A percentile compares a stretch with the other conserved stretches of the same genome.
Conservation (phyloP, 2,329 filamentous ascomycete genomes). For the Alternaria novae-zelandiae region DNA sequence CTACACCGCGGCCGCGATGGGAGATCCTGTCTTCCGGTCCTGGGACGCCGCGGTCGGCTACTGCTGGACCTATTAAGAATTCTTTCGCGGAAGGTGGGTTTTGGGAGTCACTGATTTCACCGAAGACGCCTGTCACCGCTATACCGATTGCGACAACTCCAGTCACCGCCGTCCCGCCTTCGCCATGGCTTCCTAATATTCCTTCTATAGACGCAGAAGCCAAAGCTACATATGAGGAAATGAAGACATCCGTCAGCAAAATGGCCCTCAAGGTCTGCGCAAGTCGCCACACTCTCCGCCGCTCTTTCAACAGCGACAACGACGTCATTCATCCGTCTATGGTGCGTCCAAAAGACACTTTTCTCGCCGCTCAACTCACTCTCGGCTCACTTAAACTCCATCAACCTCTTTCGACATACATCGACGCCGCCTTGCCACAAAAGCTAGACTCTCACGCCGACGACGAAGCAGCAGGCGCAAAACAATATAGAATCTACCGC, state of each 20-base stretch:
- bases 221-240: conserved; percentile 5
- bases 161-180: background rate
- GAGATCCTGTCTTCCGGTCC: conserved; percentile 15
- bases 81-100: conserved; percentile 25
- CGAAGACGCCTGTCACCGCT: conserved; percentile 1
- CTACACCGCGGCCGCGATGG: conserved; percentile 23
- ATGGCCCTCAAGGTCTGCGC: conserved; percentile 16
- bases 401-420: background rate
- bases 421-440: background rate
- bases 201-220: background rate
- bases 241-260: background rate
- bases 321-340: conserved; percentile 14
- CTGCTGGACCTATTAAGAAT: conserved; percentile 14
- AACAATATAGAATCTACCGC: conserved; percentile 8
- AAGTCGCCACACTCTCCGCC: conserved; percentile 1
- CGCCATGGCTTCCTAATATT: background rate
- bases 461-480: background rate
- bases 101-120: conserved; percentile 17
- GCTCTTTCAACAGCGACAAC: background rate
- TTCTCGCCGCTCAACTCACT: conserved; percentile 2
- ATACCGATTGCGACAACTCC: background rate
- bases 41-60: conserved; percentile 20
- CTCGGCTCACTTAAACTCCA: background rate
- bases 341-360: conserved; percentile 3
- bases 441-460: conserved; percentile 5